Evolutionary conservation across 495 filamentous ascomycete species (phyloP).

Genomic region (Choiromyces venosus): DNA sequence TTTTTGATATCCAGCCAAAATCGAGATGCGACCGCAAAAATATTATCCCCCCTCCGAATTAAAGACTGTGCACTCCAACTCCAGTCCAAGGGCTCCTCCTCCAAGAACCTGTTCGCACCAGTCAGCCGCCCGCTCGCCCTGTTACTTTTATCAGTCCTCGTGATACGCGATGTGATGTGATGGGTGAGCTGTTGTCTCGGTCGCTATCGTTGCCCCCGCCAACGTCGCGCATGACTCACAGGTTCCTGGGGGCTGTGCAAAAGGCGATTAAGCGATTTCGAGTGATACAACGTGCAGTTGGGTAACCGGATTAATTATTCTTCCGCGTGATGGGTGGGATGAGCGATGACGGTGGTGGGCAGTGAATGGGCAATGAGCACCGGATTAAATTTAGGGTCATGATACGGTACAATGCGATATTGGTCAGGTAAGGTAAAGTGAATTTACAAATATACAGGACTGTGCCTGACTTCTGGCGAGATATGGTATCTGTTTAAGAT

Average conservation of each 20-base stretch:
- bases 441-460: too few relatives aligned
- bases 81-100: background rate
- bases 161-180: too few relatives aligned
- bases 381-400: background rate
- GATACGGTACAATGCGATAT: too few relatives aligned
- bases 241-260: background rate
- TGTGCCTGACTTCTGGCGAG: too few relatives aligned
- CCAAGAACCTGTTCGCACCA: too few relatives aligned
- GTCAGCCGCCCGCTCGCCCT: too few relatives aligned
- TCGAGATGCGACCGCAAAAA: background rate
- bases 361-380: too few relatives aligned
- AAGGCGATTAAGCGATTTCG: background rate
- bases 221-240: constrained; percentile 4
- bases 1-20: too few relatives aligned
- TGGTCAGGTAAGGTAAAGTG: too few relatives aligned
- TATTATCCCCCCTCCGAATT: background rate
- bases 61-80: too few relatives aligned
- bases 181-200: background rate
- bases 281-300: background rate
- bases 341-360: background rate
- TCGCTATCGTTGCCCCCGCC: background rate
- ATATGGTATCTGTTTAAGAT: too few relatives aligned
- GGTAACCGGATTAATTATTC: background rate
- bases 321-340: background rate
- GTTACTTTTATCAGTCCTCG: background rate